Evolutionary conservation across 495 filamentous ascomycete genomes (phyloP).

Genomic region (Hyaloscypha finlandica): DNA sequence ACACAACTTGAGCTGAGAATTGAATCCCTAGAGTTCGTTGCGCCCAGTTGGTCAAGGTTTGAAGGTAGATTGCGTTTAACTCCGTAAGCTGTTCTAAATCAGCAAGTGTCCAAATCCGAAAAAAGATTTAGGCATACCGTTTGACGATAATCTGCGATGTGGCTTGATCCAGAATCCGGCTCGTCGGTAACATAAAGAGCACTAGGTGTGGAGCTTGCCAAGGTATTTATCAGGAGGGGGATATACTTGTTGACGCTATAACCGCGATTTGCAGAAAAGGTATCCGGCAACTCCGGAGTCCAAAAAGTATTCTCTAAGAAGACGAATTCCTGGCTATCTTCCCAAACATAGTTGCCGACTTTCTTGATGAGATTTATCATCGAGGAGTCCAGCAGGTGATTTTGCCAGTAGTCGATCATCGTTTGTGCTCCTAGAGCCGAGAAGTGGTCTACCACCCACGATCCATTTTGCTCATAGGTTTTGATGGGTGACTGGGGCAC

Average conservation of each 20-base stretch:
- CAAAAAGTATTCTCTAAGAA: slow-evolving; percentile 41
- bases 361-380: slow-evolving; percentile 36
- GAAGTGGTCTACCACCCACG: slow-evolving; percentile 53
- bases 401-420: slow-evolving; percentile 47
- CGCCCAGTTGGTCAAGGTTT: slow-evolving; percentile 38
- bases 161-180: neutral
- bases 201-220: neutral
- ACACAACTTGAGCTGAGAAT: slow-evolving; percentile 48
- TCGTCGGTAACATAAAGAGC: neutral
- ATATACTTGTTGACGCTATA: slow-evolving; percentile 39
- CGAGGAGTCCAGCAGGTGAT: slow-evolving; percentile 42
- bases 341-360: slow-evolving; percentile 52
- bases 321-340: slow-evolving; percentile 50
- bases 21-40: slow-evolving; percentile 36
- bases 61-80: slow-evolving; percentile 30
- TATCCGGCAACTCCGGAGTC: slow-evolving; percentile 38
- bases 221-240: slow-evolving; percentile 39
- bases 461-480: slow-evolving; percentile 42
- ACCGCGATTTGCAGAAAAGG: slow-evolving; percentile 31
- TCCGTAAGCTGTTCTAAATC: slow-evolving; percentile 23
- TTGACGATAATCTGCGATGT: slow-evolving; percentile 18
- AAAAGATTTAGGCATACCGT: slow-evolving; percentile 11
- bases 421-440: slow-evolving; percentile 44
- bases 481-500: neutral
- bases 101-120: neutral